These are phyloP conservation scores for Ophiostoma fasciatum DNA, from an alignment of 2,329 filamentous ascomycete species.

Conservation along the genomic window DNA sequence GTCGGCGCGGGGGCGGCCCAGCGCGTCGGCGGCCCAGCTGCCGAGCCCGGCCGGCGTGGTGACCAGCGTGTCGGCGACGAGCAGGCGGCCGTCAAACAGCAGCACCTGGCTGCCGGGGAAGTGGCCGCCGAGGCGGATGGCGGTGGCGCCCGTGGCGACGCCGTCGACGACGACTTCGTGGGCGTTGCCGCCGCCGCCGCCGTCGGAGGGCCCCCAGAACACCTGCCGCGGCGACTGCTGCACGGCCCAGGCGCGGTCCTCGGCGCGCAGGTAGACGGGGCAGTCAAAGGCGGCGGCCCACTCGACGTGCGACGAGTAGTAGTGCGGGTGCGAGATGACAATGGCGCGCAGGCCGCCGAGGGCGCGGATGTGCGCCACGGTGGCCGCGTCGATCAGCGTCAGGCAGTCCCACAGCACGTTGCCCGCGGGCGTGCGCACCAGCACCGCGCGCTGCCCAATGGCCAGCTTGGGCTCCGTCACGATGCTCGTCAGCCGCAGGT, in stretches of 20 bases:
- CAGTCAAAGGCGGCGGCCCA: constrained; percentile 59
- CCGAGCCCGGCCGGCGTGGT: constrained; percentile 46
- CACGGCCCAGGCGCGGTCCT: constrained; percentile 52
- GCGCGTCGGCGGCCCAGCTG: constrained; percentile 30
- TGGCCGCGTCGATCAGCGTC: constrained; percentile 51
- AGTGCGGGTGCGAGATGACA: constrained; percentile 68
- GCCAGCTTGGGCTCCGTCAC: constrained; percentile 43
- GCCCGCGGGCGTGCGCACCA: constrained; percentile 49
- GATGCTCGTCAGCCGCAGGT: constrained; percentile 31
- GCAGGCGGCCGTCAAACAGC: constrained; percentile 44
- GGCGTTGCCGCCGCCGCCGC: constrained; percentile 23
- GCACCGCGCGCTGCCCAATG: constrained; percentile 61
- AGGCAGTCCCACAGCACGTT: constrained; percentile 74
- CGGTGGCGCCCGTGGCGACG: constrained; percentile 14
- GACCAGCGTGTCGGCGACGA: constrained; percentile 65
- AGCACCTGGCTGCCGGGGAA: constrained; percentile 62
- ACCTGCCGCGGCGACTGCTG: constrained; percentile 27
- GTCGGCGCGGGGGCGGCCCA: constrained; percentile 21
- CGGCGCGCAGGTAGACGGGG: constrained; percentile 50
- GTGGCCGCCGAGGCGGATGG: constrained; percentile 62
- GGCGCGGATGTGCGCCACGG: constrained; percentile 37
- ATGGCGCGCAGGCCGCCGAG: constrained; percentile 58
- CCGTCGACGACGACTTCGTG: constrained; percentile 19
- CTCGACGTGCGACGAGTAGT: constrained; percentile 60
- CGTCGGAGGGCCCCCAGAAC: constrained; percentile 15